Percentiles rank a stretch among this genome's conserved stretches.
Conservation (phyloP, 1,284 basidiomycete genomes). For the Ustilago esculenta region DNA sequence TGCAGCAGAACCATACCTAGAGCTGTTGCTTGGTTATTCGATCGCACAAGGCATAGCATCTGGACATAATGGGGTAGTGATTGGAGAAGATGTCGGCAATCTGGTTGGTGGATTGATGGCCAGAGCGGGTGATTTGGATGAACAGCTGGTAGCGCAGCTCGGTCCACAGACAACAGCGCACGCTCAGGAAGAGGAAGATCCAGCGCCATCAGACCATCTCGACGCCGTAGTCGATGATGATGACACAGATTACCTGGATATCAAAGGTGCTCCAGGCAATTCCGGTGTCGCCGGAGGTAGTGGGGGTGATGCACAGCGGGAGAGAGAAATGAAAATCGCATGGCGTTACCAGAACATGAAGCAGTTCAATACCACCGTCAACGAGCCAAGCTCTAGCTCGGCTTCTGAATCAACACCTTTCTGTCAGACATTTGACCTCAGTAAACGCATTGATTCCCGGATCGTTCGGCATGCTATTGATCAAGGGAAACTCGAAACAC, state of each 20-base stretch:
- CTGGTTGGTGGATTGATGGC: constrained; percentile 61
- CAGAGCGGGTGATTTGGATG: constrained; percentile 43
- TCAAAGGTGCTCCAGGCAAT: too few species aligned
- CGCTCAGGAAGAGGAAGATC: background rate
- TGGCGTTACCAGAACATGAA: constrained; percentile 95
- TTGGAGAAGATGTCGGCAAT: constrained; percentile 71
- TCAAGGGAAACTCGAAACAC: constrained; percentile 15
- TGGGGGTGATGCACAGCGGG: constrained; percentile 8
- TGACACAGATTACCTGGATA: background rate
- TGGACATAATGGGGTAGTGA: constrained; percentile 76
- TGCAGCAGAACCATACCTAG: constrained; percentile 75
- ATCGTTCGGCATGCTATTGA: constrained; percentile 42
- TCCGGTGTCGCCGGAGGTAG: too few species aligned
- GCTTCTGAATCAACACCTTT: constrained; percentile 68
- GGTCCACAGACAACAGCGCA: background rate
- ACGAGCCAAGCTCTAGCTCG: constrained; percentile 16
- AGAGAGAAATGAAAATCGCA: constrained; percentile 70
- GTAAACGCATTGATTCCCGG: constrained; percentile 63
- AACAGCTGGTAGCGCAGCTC: constrained; percentile 21
- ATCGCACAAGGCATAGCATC: constrained; percentile 83
- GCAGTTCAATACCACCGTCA: constrained; percentile 86
- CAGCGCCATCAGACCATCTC: constrained; percentile 28
- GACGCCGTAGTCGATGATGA: constrained; percentile 33
- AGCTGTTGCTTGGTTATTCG: constrained; percentile 87
- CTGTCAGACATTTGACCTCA: constrained; percentile 79